Base-by-base conservation (phyloP, 2,329 filamentous ascomycete genomes). In the Cryoendolithus antarcticus region DNA sequence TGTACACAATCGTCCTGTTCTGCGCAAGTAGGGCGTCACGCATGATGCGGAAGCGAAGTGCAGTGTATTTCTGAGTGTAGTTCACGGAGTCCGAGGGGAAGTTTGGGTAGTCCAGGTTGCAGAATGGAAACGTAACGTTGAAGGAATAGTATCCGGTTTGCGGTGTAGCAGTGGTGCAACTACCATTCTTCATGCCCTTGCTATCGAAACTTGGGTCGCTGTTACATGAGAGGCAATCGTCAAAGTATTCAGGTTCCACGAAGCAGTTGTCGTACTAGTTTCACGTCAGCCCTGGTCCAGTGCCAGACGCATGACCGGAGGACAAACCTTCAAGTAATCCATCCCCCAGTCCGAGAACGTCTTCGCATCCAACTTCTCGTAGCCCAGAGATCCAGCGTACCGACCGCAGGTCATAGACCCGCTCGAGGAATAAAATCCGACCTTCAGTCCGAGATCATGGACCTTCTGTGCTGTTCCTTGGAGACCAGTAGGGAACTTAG, bases 381-480 rank as follows among this genome's bases (percentile, higher is more conserved):
- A 63, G 4, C 66, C 70, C 31, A 71, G 48, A 31, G 60, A 65
- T 1, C 66, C 70, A 2, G 65, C 55, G 30, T 58, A 61, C 35
- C 55, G 34, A 33, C 58, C 48, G 49, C 65, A 59, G 37, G 65
- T 57, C 45, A 61, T 62, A 31, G 58, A 56, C 3, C 69, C 68
- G 9, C 69, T 67, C 39, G 59, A 60, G 10, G 60, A 64, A 50
- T 74, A 74, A 54, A 74, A 72, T 27, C 72, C 72, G 42, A 72
- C 69, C 10, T 65, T 62, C 32, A 75, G 51, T 1, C 64, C 67
- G 24, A 70, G 48, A 0, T 44, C 52, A 47, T 75, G 72, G 6
- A 74, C 39, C 24, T 34, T 48, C 40, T 71, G 61, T 1, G 66
- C 66, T 2, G 74, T 54, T 11, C 60, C 51, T 9, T 58, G 57